These are phyloP conservation scores for Lumnitzera littorea DNA, from an alignment of 345 rosid genomes.

Conservation along the genomic window DNA sequence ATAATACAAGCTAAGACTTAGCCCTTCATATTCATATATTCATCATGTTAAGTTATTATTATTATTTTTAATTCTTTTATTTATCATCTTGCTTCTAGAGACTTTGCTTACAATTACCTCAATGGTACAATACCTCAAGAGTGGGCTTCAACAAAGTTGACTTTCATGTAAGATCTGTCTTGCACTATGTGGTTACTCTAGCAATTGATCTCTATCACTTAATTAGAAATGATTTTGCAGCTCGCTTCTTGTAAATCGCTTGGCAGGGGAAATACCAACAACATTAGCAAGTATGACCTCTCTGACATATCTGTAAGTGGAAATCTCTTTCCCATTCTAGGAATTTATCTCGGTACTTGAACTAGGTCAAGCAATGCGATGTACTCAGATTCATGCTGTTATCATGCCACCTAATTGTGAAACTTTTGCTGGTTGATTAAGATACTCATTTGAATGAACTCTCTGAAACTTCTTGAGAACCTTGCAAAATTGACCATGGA, in stretches of 20 bases:
- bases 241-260: slow-evolving; percentile 27
- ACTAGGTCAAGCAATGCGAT: neutral
- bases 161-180: slow-evolving; percentile 17
- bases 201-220: neutral
- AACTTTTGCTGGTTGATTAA: neutral
- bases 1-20: neutral
- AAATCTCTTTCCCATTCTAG: neutral
- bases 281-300: slow-evolving; percentile 29
- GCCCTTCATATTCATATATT: neutral
- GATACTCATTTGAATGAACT: neutral
- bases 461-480: neutral
- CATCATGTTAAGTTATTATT: neutral
- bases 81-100: slow-evolving; percentile 16
- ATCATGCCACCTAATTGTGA: too few species aligned
- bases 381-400: neutral
- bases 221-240: slow-evolving; percentile 20
- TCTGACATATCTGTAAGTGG: slow-evolving; percentile 28
- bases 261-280: slow-evolving; percentile 37
- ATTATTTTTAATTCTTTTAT: too few species aligned
- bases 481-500: neutral
- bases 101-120: slow-evolving; percentile 27
- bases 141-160: slow-evolving; percentile 33
- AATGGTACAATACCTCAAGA: slow-evolving; percentile 38
- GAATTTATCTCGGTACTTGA: neutral
- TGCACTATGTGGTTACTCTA: neutral